Base-by-base conservation (phyloP, 129 eudicot genomes). In the Tagetes patula region DNA sequence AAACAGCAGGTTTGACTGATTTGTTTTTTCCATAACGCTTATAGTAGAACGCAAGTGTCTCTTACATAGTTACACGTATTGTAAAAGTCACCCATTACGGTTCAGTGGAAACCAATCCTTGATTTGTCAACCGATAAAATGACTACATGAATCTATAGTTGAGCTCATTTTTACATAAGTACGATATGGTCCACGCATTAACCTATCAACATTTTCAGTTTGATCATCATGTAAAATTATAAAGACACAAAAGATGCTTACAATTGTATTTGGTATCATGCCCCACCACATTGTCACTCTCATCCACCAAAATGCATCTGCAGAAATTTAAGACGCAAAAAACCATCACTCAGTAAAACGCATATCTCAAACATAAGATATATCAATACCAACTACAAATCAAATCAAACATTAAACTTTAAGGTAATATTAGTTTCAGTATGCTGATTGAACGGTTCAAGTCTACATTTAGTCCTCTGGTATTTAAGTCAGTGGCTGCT, bases 251-350 rank as follows among this genome's bases (percentile, higher is more conserved):
- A 65, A 45, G 30, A 4, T 54, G 71, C 97, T 91, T 84, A 89
- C 97, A 91, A 37, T 91, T 91, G 73, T 91, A 91, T 63, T 91
- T 91, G 84, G 84, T 77, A 59, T 91, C 97, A 75, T 91, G 97
- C 71, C 97, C 97, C 34, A 89, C 82, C 32, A 91, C 96, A 11
- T 38, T 80, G 54, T 91, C 97, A 62, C 75, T 86, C 82, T 86
- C 97, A 80, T 91, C 97, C 75, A 91, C 96, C 89, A 91, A 77
- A 73, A 91, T 91, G 76, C 97, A 91, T 72, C 97, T 91, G 88
- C 89, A 80, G 52, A 71, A 64, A 62, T 46, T 39, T n/a, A 41
- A 75, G 53, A 55, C 10, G 40, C n/a, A 65, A 77, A 82, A 37
- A 67, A 73, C 34, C 6, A 38, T 82, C 67, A 58, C 12, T 41